A percentile compares a stretch with the other conserved stretches of the same genome.
phyloP scores from a whole-genome alignment of 1,284 basidiomycete species.

The Athelia psychrophila region DNA sequence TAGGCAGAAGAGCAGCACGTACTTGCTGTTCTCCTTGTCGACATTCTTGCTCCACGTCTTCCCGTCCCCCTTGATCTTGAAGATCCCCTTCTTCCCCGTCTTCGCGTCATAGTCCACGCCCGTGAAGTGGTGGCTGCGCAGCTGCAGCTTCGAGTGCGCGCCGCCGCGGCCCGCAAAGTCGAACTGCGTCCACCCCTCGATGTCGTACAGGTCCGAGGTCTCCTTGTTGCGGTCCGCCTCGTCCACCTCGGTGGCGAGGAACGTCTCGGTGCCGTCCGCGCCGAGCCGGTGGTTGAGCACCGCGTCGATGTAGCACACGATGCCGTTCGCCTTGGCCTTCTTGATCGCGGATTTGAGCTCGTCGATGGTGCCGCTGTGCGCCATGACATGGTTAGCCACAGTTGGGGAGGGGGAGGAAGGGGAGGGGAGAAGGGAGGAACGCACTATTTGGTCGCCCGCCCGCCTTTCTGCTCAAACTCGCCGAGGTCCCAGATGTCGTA shows the following conservation, averaged over 20 bases:
- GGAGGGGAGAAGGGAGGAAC: conserved; percentile 28
- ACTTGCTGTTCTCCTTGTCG: conserved; percentile 71
- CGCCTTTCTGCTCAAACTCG: conserved; percentile 87
- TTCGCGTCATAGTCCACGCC: conserved; percentile 88
- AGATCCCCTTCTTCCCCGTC: conserved; percentile 60
- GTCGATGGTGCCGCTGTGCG: conserved; percentile 57
- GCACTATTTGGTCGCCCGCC: conserved; percentile 88
- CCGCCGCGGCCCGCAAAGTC: conserved; percentile 77
- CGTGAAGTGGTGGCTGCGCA: conserved; percentile 69
- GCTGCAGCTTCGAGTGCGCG: conserved; percentile 72
- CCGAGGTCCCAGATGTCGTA: conserved; percentile 73
- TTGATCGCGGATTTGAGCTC: conserved; percentile 71
- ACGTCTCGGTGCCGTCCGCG: conserved; percentile 76
- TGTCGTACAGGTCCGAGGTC: conserved; percentile 61
- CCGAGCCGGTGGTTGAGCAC: conserved; percentile 72
- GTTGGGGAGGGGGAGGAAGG: conserved; percentile 66
- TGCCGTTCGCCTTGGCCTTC: conserved; percentile 3
- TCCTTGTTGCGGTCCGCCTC: conserved; percentile 57
- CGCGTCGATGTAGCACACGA: not conserved
- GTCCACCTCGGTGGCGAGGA: conserved; percentile 74
- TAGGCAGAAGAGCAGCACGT: too few species aligned
- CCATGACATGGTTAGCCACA: conserved; percentile 52
- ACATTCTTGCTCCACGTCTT: conserved; percentile 73
- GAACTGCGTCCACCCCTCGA: conserved; percentile 71
- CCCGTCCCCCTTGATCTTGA: conserved; percentile 50